Evolutionary conservation across 306 rosid genomes (phyloP).

Genomic region (Mimosa bimucronata): DNA sequence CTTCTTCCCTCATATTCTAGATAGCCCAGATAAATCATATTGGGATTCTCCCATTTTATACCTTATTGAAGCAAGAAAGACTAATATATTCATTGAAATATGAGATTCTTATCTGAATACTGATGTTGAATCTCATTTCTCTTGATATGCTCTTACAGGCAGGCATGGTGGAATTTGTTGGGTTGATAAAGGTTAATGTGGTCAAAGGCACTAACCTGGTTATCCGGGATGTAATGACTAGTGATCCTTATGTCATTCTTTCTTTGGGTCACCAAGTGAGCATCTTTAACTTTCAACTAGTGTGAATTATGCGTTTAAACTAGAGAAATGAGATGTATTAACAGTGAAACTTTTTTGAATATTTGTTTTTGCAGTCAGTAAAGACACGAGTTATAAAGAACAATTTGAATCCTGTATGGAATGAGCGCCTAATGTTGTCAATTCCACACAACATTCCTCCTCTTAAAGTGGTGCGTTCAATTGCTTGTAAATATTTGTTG

Average conservation of each 20-base stretch:
- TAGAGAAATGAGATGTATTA: conserved; percentile 8
- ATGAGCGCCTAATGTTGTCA: conserved; percentile 88
- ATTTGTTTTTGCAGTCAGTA: conserved; percentile 70
- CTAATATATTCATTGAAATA: conserved; percentile 12
- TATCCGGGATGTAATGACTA: conserved; percentile 77
- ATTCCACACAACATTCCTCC: conserved; percentile 91
- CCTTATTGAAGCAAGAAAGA: conserved; percentile 3
- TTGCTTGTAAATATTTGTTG: conserved; percentile 3
- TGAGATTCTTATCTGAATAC: conserved; percentile 4
- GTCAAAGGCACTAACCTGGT: conserved; percentile 88
- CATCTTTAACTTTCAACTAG: conserved; percentile 34
- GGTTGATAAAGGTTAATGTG: conserved; percentile 89
- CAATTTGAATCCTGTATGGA: conserved; percentile 93
- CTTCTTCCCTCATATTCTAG: not conserved
- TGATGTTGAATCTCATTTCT: conserved; percentile 43
- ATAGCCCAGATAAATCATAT: not conserved
- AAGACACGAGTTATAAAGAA: conserved; percentile 88
- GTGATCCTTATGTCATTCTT: conserved; percentile 94
- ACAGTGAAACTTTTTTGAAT: conserved; percentile 13
- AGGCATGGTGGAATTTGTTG: conserved; percentile 96
- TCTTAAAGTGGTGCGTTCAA: conserved; percentile 75
- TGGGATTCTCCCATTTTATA: not conserved
- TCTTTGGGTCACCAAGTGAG: conserved; percentile 91
- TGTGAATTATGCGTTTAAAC: not conserved
- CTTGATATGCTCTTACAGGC: conserved; percentile 65